phyloP scores from a whole-genome alignment of 345 rosid genomes.

The Eucalyptus microcorys region DNA sequence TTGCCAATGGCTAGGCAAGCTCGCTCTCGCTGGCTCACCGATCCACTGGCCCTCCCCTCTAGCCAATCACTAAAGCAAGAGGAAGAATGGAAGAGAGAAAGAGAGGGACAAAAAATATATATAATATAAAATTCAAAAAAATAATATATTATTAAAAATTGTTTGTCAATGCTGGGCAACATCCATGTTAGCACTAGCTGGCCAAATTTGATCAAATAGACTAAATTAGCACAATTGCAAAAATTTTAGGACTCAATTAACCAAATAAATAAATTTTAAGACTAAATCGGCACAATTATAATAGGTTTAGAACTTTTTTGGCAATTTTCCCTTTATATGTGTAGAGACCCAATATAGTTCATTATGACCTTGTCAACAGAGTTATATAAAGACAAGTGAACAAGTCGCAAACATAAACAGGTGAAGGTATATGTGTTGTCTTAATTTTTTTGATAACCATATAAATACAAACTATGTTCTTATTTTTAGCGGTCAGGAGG shows the following conservation, averaged over 20 bases:
- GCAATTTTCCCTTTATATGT: too few relatives aligned
- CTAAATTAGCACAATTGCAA: too few relatives aligned
- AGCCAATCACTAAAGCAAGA: too few relatives aligned
- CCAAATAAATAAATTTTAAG: fast-evolving
- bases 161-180: fast-evolving
- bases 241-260: fast-evolving
- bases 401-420: not conserved
- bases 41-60: too few relatives aligned
- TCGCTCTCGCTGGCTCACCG: fast-evolving
- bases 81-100: too few relatives aligned
- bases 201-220: too few relatives aligned
- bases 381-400: too few relatives aligned
- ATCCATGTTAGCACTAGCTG: fast-evolving
- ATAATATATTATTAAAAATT: too few relatives aligned
- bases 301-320: fast-evolving
- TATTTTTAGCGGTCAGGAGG: not conserved
- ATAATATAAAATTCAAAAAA: too few relatives aligned
- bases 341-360: not conserved
- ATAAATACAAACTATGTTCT: not conserved
- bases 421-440: not conserved
- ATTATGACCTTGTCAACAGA: not conserved
- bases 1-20: too few relatives aligned
- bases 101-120: too few relatives aligned
- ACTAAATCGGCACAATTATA: fast-evolving
- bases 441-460: not conserved